Evolutionary conservation across 768 basidiomycete species (phyloP), one percentile per base, ranked within the genome.

Genomic region (Tulasnella calospora): DNA sequence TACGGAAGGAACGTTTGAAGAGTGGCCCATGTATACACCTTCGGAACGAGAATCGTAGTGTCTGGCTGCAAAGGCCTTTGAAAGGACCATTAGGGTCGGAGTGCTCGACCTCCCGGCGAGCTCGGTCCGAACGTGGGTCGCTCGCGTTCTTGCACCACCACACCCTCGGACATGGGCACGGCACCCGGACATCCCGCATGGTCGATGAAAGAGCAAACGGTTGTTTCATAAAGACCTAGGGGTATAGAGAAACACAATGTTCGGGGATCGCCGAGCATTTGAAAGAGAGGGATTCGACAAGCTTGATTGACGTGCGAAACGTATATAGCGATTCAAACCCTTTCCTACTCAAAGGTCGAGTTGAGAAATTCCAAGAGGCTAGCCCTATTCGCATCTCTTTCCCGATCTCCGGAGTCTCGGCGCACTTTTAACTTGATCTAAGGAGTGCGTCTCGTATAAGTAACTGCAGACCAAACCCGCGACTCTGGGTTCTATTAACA

Each of bases 1-100:
- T 81, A 91, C 92, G 9, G 88, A 95, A 82, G 94, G 94, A 0
- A 90, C 87, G 12, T 98, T 99, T 83, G 90, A 89, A 75, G 93
- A 95, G 81, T 92, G 92, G 89, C 91, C 94, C 0, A 93, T 95
- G 91, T 80, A 82, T 30, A 35, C 61, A 23, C 61, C 61, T 67
- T 35, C 61, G 61, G 61, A 67, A 15, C 61, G 61, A 67, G 61
- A 67, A 6, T 33, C 30, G 61, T 35, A 67, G 61, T 33, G 17
- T 51, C 27, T 67, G 33, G 27, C 30, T 67, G 13, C 61, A 67
- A 40, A 44, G 61, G 61, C 61, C 61, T 67, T 67, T 33, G 44
- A 17, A 15, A 67, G 61, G 23, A 27, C 27, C 15, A 67, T 30
- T 67, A 17, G 33, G 61, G 61, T 23, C 27, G 61, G 61, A 12